These are phyloP conservation scores for Trypanosoma boissoni DNA, from an alignment of 208 protist genomes.

Conservation along the genomic window DNA sequence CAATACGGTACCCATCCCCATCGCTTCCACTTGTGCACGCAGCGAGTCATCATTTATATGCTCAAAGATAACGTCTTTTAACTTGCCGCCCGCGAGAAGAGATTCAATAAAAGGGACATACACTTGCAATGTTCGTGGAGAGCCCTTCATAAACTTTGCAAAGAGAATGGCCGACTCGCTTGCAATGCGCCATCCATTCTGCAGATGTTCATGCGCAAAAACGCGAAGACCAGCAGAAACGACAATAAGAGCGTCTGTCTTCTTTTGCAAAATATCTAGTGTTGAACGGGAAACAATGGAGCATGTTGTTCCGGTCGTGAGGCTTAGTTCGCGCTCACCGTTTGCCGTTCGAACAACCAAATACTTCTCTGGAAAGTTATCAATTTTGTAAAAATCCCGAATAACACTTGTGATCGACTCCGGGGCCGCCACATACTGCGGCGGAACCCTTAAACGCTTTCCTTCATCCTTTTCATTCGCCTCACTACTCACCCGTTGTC, in stretches of 20 bases:
- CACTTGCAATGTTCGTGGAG: constrained; percentile 54
- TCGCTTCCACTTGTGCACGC: constrained; percentile 31
- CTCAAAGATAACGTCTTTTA: constrained; percentile 58
- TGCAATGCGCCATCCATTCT: constrained; percentile 71
- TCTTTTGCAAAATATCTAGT: constrained; percentile 46
- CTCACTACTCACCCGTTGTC: constrained; percentile 5
- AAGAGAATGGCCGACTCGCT: constrained; percentile 73
- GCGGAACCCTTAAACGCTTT: constrained; percentile 30
- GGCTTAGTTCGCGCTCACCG: constrained; percentile 54
- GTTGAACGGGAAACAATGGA: constrained; percentile 60
- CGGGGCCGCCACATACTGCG: constrained; percentile 58
- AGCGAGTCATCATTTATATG: constrained; percentile 51
- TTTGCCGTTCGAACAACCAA: constrained; percentile 68
- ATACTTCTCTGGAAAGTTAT: constrained; percentile 48
- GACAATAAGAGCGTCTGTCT: constrained; percentile 63
- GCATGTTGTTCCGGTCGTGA: constrained; percentile 53
- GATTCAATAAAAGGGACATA: constrained; percentile 44
- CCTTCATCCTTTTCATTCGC: constrained; percentile 1
- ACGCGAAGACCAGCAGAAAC: constrained; percentile 77
- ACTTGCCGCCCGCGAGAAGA: constrained; percentile 56
- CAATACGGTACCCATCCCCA: constrained; percentile 61
- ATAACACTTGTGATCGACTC: constrained; percentile 37
- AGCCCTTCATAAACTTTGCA: constrained; percentile 51
- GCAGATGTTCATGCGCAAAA: constrained; percentile 61
- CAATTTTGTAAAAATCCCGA: constrained; percentile 48